Conservation (phyloP, 2,329 filamentous ascomycete genomes). For the Ophidiomyces ophidiicola region DNA sequence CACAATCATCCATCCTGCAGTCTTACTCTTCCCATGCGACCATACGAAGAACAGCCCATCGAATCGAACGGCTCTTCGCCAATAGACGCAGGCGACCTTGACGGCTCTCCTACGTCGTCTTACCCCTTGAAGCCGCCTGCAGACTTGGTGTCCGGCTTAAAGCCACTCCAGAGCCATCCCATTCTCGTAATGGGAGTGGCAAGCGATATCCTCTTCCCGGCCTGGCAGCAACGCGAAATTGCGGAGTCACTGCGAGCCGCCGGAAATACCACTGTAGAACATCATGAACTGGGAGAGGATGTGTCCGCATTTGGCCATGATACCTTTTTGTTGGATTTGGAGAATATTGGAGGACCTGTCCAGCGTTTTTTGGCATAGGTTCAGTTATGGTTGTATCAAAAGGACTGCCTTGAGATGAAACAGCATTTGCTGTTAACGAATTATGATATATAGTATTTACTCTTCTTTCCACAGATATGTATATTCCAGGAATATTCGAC, state of each 20-base stretch:
- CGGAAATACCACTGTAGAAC: constrained; percentile 70
- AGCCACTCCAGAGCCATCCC: constrained; percentile 59
- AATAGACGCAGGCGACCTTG: constrained; percentile 21
- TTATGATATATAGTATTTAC: no score
- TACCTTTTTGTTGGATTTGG: constrained; percentile 82
- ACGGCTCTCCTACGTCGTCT: constrained; percentile 17
- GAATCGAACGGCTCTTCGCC: constrained; percentile 29
- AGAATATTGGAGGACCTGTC: constrained; percentile 79
- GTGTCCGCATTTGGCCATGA: constrained; percentile 93
- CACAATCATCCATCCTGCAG: constrained; percentile 50
- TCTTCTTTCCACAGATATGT: no score
- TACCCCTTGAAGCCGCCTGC: constrained; percentile 46
- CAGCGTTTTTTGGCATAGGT: constrained; percentile 60
- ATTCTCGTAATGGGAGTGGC: constrained; percentile 86
- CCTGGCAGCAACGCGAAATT: constrained; percentile 94
- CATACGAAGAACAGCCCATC: constrained; percentile 75
- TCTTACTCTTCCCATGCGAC: constrained; percentile 66
- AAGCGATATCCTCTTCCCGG: constrained; percentile 91
- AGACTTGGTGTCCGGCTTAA: constrained; percentile 67
- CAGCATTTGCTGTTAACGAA: no score
- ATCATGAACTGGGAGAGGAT: constrained; percentile 87
- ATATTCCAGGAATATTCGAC: no score
- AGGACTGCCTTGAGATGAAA: no score
- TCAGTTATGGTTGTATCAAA: no score
- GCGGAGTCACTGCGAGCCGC: constrained; percentile 65